A percentile compares a stretch with the other conserved stretches of the same genome.
These are phyloP conservation scores for Aristolochia contorta DNA, from an alignment of 164 flowering plant species.

Conservation along the genomic window DNA sequence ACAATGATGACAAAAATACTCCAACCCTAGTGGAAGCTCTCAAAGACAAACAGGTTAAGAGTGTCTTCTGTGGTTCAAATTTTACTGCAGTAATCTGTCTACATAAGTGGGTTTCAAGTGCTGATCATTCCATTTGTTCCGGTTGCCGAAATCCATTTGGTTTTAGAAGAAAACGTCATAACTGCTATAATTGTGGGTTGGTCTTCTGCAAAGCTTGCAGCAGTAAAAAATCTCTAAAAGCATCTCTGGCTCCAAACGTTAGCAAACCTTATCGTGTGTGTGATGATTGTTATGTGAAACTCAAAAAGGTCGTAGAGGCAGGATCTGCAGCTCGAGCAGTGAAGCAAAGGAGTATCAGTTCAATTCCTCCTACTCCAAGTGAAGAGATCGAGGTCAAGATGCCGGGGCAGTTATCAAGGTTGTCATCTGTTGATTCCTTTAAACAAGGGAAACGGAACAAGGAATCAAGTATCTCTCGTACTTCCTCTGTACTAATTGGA, in stretches of 20 bases:
- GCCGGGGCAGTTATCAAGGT: conserved; percentile 38
- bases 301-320: conserved; percentile 48
- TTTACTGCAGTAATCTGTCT: conserved; percentile 79
- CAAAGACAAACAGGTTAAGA: conserved; percentile 75
- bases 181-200: conserved; percentile 95
- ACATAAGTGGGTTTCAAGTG: conserved; percentile 59
- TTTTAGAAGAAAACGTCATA: conserved; percentile 85
- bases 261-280: conserved; percentile 92
- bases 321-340: conserved; percentile 25
- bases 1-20: conserved; percentile 41
- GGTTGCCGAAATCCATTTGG: conserved; percentile 68
- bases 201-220: conserved; percentile 88
- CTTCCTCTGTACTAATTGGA: conserved; percentile 26
- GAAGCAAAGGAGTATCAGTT: conserved; percentile 25
- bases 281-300: conserved; percentile 71
- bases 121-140: conserved; percentile 69
- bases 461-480: conserved; percentile 13
- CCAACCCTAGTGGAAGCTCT: conserved; percentile 66
- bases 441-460: conserved; percentile 18
- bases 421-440: conserved; percentile 47
- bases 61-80: conserved; percentile 71
- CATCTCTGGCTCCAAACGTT: conserved; percentile 73
- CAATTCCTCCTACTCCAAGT: conserved; percentile 24
- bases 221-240: conserved; percentile 66
- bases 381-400: conserved; percentile 30